Evolutionary conservation across 495 filamentous ascomycete species (phyloP).

Genomic region (Jackrogersella multiformis): DNA sequence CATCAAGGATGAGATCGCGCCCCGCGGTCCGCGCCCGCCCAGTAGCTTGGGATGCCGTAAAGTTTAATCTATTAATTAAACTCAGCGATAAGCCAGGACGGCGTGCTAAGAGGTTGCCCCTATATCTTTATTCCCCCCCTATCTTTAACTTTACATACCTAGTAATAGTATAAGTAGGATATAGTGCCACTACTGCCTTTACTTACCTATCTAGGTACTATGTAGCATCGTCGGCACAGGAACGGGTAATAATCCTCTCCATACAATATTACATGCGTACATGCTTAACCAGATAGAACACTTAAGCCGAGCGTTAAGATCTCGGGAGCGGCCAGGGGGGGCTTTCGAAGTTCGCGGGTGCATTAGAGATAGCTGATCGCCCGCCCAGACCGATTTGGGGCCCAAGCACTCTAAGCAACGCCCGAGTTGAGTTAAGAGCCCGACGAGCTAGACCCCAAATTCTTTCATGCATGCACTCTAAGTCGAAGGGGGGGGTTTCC

Average conservation of each 20-base stretch:
- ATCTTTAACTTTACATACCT: no score
- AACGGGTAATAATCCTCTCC: no score
- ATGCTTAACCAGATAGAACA: background rate
- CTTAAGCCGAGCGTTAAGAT: slow-evolving; percentile 6
- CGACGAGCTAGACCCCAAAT: slow-evolving; percentile 20
- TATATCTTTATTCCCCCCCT: no score
- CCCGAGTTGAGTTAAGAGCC: background rate
- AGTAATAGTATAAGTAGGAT: no score
- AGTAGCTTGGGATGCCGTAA: slow-evolving; percentile 14
- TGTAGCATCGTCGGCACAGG: no score
- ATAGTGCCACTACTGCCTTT: no score
- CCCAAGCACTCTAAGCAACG: no score
- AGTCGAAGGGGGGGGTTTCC: no score
- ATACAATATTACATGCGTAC: no score
- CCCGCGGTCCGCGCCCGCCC: slow-evolving; percentile 3
- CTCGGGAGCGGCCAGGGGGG: background rate
- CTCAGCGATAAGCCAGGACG: background rate
- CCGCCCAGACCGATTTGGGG: background rate
- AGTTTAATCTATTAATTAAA: slow-evolving; percentile 14
- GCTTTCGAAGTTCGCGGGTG: no score
- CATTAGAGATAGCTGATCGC: background rate
- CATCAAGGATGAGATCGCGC: slow-evolving; percentile 22
- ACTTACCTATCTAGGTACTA: no score
- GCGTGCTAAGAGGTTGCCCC: no score
- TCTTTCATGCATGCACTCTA: slow-evolving; percentile 28